These are phyloP conservation scores for Ogataea paraovalis DNA, from an alignment of 805 yeast genomes.

Conservation along the genomic window DNA sequence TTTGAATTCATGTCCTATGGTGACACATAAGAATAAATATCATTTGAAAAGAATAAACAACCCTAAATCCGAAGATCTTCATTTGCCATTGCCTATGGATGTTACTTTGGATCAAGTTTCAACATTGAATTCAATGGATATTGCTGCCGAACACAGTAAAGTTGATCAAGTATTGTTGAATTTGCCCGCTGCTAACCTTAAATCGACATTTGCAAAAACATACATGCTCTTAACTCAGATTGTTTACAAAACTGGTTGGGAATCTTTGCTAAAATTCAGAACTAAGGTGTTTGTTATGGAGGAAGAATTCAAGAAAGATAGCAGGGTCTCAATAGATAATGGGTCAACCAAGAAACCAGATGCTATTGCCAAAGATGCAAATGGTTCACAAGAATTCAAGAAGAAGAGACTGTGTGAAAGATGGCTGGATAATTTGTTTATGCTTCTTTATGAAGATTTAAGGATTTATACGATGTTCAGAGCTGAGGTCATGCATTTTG, in stretches of 20 bases:
- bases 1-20: constrained; percentile 80
- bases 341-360: constrained; percentile 6
- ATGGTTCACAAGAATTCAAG: constrained; percentile 41
- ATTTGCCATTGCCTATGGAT: constrained; percentile 73
- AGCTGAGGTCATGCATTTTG: constrained; percentile 84
- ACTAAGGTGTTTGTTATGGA: constrained; percentile 67
- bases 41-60: constrained; percentile 57
- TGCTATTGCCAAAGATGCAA: not conserved
- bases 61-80: constrained; percentile 51
- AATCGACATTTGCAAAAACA: constrained; percentile 51
- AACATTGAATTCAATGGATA: constrained; percentile 59
- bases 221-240: constrained; percentile 62
- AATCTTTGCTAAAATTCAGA: constrained; percentile 52
- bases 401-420: constrained; percentile 67
- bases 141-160: constrained; percentile 59
- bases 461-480: constrained; percentile 89
- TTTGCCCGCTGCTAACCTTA: constrained; percentile 67
- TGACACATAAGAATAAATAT: constrained; percentile 64
- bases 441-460: constrained; percentile 68
- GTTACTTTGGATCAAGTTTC: constrained; percentile 68
- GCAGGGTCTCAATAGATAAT: constrained; percentile 12
- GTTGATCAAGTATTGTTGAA: constrained; percentile 59
- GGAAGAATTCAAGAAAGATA: constrained; percentile 48
- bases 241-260: constrained; percentile 73
- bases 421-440: constrained; percentile 68